Evolutionary conservation across 345 rosid species (phyloP), one percentile per base, ranked within the genome.

Genomic region (Hibiscus syriacus): DNA sequence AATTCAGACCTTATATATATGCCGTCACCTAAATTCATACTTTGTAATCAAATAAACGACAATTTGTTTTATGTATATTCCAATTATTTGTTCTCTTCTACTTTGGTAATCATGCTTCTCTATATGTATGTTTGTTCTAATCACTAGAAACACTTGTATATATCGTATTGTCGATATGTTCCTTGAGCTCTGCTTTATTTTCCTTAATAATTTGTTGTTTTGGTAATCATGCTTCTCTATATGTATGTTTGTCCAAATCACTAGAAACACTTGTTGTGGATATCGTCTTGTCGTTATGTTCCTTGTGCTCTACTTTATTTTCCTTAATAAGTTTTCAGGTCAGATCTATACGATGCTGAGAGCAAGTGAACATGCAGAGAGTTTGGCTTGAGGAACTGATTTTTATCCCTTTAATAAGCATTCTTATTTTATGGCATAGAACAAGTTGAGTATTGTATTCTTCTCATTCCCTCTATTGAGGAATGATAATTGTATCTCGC

Each of bases 261-360:
- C 14, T 14, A 16, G 14, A 14, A 45, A 5, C 50, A 45, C 6
- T 45, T 45, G 1, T 45, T 45, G 50, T 45, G 16, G 19, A 0
- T 45, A 45, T 45, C 19, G 19, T 39, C 72, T 58, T 43, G 32
- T 17, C 23, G 34, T 45, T 66, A 14, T 22, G 10, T 23, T 23
- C 23, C 41, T 27, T 23, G 41, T 38, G n/a, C 1, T 55, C 4
- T 9, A 26, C 46, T 74, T 50, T 32, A 16, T 64, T 69, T 74
- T 80, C 84, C 86, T 74, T 80, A 17, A 82, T 67, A 13, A 19
- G 48, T 72, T 17, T 77, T 57, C 74, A 84, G 87, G 22, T 26
- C 87, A 2, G 83, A 84, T 62, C 22, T 84, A 1, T 84, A 84
- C 38, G 87, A 84, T 7, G 34, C 38, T 1, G 87, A 84, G 76